Conservation (phyloP, 371 early-diverging fungal genomes). For the Blakeslea trispora region DNA sequence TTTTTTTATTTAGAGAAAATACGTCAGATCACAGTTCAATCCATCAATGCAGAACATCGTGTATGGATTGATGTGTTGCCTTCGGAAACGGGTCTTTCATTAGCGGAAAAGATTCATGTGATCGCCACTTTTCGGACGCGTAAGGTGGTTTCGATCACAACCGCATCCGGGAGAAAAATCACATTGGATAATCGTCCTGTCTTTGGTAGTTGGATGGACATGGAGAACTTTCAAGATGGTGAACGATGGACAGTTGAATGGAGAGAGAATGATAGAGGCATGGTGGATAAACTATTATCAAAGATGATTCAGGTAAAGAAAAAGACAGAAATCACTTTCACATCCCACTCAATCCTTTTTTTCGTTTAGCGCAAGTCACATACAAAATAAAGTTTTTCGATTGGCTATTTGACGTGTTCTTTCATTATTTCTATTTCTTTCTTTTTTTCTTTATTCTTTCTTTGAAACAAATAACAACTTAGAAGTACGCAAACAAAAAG, state of each 20-base stretch:
- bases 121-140: constrained; percentile 53
- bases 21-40: constrained; percentile 51
- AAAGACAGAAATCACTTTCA: no score
- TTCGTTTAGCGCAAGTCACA: no score
- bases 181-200: constrained; percentile 37
- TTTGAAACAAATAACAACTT: no score
- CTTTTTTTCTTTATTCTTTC: no score
- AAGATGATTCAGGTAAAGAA: constrained; percentile 40
- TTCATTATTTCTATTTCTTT: no score
- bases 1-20: constrained; percentile 21
- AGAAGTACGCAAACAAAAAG: no score
- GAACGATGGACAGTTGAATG: constrained; percentile 49
- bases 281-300: constrained; percentile 36
- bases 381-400: no score
- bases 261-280: constrained; percentile 41
- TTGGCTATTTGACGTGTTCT: no score
- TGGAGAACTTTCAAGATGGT: constrained; percentile 43
- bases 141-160: constrained; percentile 45
- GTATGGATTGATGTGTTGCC: constrained; percentile 53
- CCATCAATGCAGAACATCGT: constrained; percentile 45
- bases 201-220: constrained; percentile 49
- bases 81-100: constrained; percentile 45
- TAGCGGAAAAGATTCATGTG: constrained; percentile 48
- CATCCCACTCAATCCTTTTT: no score
- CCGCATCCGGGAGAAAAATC: constrained; percentile 40